Percentiles rank a stretch among this genome's conserved stretches.
Conservation (phyloP, 148 eudicot genomes). For the Fagopyrum esculentum region DNA sequence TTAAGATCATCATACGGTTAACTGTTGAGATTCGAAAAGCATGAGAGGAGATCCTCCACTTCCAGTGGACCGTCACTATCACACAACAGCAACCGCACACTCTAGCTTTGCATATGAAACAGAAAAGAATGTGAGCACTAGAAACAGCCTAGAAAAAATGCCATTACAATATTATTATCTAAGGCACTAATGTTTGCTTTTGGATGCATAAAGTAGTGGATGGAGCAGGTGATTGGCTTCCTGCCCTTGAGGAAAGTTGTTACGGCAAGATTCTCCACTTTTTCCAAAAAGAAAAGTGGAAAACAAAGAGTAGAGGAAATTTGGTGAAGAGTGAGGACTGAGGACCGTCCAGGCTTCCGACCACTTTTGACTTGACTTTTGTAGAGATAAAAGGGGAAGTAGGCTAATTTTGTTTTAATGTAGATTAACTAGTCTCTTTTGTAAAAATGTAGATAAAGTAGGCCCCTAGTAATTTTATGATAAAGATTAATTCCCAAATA, state of each 20-base stretch:
- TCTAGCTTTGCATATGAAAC: neutral
- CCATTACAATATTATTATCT: neutral
- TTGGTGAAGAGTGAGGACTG: neutral
- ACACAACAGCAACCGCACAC: conserved; percentile 2
- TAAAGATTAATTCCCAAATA: too few species aligned
- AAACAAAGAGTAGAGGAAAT: neutral
- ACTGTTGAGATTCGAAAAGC: conserved; percentile 4
- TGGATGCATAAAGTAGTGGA: neutral
- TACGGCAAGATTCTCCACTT: neutral
- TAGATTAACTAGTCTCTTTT: too few species aligned
- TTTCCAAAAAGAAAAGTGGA: neutral
- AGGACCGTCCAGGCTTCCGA: too few species aligned
- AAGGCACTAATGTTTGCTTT: neutral
- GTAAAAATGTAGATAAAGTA: too few species aligned
- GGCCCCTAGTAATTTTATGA: too few species aligned
- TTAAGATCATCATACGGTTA: neutral
- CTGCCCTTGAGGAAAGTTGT: conserved; percentile 3
- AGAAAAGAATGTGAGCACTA: conserved; percentile 6
- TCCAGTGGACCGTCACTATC: neutral
- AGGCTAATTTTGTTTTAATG: too few species aligned
- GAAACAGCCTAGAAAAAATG: neutral
- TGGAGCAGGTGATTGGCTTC: neutral
- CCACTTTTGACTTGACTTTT: too few species aligned
- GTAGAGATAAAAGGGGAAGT: too few species aligned
- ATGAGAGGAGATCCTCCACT: neutral